Base-by-base conservation (phyloP, 768 basidiomycete genomes). In the Tulasnella sp. region DNA sequence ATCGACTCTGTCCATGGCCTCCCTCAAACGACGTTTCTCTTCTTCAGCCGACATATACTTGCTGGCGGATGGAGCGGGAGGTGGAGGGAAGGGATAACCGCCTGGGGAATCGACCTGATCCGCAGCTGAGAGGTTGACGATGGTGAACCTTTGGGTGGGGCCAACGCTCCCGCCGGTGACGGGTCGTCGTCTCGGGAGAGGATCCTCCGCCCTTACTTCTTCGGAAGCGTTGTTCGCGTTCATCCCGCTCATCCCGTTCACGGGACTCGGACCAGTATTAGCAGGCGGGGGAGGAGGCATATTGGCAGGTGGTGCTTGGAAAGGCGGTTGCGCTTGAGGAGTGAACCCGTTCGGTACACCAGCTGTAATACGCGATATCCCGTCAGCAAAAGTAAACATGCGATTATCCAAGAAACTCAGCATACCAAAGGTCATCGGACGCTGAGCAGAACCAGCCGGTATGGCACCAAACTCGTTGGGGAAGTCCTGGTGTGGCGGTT, bases 91-190 rank as follows among this genome's bases (percentile, higher is more conserved):
- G 32, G 29, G 40, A 9, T 52, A n/a, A n/a, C n/a, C n/a, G n/a
- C n/a, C n/a, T 36, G 40, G 32, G 41, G 26, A 12, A 35, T 70
- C 69, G 8, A n/a, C 41, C 7, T 70, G 40, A 52, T 81, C 80
- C 44, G 78, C 77, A 37, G 84, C 82, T 22, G 79, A 80, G 39
- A 78, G 75, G 72, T 85, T 85, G 40, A 81, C 80, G 39, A 84
- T 78, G 62, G 84, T 84, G 14, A 84, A 76, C 3, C 84, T 78
- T 66, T 80, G 78, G 16, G 78, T 47, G 9, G 68, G 52, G 17
- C 71, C 26, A 52, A 12, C 22, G 26, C 52, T 47, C 6, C 68
- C 62, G 14, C 40, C 62, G 3, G 73, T 63, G 34, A 35, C 34
- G 11, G 71, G 71, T 0, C 64, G 62, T 17, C 62, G 35, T 7